Evolutionary conservation across 23 red algal genomes (phyloP).

Genomic region (Gracilariopsis chorda): DNA sequence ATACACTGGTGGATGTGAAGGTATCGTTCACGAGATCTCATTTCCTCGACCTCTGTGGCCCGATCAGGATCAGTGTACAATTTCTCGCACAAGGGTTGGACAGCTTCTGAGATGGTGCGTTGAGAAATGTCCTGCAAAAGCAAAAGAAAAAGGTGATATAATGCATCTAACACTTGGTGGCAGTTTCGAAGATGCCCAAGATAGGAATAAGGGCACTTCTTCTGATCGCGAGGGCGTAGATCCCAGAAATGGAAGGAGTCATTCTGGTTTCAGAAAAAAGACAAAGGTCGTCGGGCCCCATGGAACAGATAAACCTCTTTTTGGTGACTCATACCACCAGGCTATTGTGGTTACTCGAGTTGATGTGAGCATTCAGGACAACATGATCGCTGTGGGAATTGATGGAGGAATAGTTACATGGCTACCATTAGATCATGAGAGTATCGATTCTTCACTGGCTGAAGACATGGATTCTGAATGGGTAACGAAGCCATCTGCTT

Average conservation of each 20-base stretch:
- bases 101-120: constrained; percentile 34
- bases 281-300: background rate
- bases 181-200: background rate
- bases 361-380: background rate
- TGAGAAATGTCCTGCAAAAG: background rate
- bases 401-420: constrained; percentile 46
- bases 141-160: background rate
- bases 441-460: background rate
- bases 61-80: background rate
- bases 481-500: background rate
- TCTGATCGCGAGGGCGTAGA: background rate
- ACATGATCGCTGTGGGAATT: constrained; percentile 48
- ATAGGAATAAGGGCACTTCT: background rate
- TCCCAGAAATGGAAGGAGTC: too few species aligned
- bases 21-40: constrained; percentile 32
- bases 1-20: constrained; percentile 49
- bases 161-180: background rate
- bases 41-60: constrained; percentile 53
- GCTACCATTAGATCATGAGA: background rate
- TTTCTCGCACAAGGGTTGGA: background rate
- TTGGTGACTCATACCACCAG: constrained; percentile 27
- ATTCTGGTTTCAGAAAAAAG: background rate
- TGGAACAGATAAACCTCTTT: background rate
- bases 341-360: constrained; percentile 12
- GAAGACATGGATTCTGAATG: too few species aligned